Evolutionary conservation across 75 land plant genomes (phyloP).

Genomic region (Selaginella moellendorffii): DNA sequence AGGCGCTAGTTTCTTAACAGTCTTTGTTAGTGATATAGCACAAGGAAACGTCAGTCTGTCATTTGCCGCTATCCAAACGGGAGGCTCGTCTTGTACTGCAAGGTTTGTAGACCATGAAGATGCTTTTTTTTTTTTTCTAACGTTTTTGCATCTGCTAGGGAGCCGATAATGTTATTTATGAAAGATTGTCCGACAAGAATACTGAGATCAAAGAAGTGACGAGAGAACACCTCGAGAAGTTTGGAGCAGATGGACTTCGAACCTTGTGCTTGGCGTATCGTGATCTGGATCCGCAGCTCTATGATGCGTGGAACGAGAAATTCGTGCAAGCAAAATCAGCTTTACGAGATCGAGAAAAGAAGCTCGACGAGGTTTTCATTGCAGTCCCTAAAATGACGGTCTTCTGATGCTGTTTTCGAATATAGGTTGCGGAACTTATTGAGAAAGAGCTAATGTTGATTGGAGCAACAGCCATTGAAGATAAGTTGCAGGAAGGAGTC

Average conservation of each 20-base stretch:
- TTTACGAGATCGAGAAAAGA: conserved; percentile 83
- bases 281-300: conserved; percentile 43
- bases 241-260: conserved; percentile 91
- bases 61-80: conserved; percentile 90
- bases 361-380: conserved; percentile 73
- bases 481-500: conserved; percentile 98
- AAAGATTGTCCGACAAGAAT: conserved; percentile 43
- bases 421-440: conserved; percentile 92
- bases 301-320: conserved; percentile 97
- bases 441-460: conserved; percentile 80
- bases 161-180: conserved; percentile 94
- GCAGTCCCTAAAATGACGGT: not conserved
- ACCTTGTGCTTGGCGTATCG: conserved; percentile 90
- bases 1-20: too few relatives aligned
- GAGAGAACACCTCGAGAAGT: conserved; percentile 83
- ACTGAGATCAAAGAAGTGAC: conserved; percentile 41
- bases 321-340: conserved; percentile 95
- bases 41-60: conserved; percentile 97
- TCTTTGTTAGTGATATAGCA: conserved; percentile 28
- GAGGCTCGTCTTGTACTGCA: conserved; percentile 80
- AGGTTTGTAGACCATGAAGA: conserved; percentile 30
- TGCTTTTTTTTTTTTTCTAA: not conserved
- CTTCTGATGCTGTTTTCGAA: not conserved
- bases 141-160: conserved; percentile 36
- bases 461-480: conserved; percentile 97